These are phyloP conservation scores for Tricholomella constricta DNA, from an alignment of 768 basidiomycete genomes.

Conservation along the genomic window DNA sequence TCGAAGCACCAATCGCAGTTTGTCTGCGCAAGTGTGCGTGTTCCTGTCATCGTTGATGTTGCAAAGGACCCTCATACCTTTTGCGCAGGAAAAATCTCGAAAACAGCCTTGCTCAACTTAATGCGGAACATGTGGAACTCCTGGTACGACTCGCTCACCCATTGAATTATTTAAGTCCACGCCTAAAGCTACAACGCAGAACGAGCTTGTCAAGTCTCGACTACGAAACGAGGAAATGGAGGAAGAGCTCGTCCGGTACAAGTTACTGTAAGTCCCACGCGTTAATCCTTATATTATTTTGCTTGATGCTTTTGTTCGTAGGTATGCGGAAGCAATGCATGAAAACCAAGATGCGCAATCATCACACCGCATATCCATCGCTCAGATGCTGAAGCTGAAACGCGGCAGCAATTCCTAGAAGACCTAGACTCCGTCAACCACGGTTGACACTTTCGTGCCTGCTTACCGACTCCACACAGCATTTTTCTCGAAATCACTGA, in stretches of 20 bases:
- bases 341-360: conserved; percentile 72
- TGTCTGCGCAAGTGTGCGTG: conserved; percentile 80
- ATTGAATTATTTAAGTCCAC: neutral
- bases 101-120: conserved; percentile 73
- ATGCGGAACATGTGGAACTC: conserved; percentile 78
- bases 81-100: conserved; percentile 76
- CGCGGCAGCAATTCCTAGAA: conserved; percentile 35
- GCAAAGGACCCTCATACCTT: neutral
- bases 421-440: neutral
- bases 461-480: conserved; percentile 7
- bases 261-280: conserved; percentile 67
- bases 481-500: neutral
- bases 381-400: conserved; percentile 44
- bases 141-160: conserved; percentile 44
- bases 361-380: conserved; percentile 60
- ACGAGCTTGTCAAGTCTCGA: conserved; percentile 87
- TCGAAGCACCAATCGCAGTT: conserved; percentile 72
- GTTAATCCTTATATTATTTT: neutral
- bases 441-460: neutral
- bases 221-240: conserved; percentile 93
- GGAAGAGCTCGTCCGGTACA: conserved; percentile 91
- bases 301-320: conserved; percentile 18
- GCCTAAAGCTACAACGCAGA: conserved; percentile 43
- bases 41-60: neutral
- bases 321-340: conserved; percentile 78